phyloP scores from a whole-genome alignment of 2,329 filamentous ascomycete species.

The Fusarium pininemorale region DNA sequence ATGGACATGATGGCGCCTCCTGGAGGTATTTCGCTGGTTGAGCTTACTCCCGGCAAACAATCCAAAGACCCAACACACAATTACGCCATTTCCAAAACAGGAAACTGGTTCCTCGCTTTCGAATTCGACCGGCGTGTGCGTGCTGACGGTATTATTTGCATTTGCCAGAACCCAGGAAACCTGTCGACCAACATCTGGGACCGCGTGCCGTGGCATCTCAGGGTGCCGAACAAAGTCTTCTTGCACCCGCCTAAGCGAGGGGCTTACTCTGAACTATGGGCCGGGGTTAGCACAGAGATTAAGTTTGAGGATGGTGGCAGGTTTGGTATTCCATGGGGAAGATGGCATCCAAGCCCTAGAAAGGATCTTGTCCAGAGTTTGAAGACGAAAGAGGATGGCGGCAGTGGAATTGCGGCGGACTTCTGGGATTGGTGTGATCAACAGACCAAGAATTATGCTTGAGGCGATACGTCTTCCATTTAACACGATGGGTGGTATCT shows the following conservation, averaged over 20 bases:
- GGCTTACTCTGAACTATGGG: conserved; percentile 54
- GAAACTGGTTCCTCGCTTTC: conserved; percentile 45
- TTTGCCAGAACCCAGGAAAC: conserved; percentile 49
- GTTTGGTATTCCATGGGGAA: conserved; percentile 2
- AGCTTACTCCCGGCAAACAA: conserved; percentile 19
- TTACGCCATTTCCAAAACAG: conserved; percentile 48
- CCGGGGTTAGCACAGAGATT: conserved; percentile 50
- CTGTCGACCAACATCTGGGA: conserved; percentile 40
- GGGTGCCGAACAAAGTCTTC: conserved; percentile 35
- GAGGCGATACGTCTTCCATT: too few species aligned
- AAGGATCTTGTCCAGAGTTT: not conserved
- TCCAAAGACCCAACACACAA: conserved; percentile 39
- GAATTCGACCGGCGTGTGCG: conserved; percentile 44
- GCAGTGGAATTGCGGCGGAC: not conserved
- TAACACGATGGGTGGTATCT: too few species aligned
- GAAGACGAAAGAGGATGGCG: not conserved
- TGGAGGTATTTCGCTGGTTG: conserved; percentile 42
- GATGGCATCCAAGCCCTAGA: not conserved
- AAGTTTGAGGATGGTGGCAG: conserved; percentile 38
- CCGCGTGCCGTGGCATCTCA: not conserved
- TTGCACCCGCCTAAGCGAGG: conserved; percentile 46
- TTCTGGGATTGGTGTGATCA: conserved; percentile 10
- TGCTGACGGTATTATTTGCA: conserved; percentile 38
- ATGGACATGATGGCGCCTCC: conserved; percentile 33
- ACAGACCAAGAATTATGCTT: not conserved